These are phyloP conservation scores for Neurospora terricola DNA, from an alignment of 495 filamentous ascomycete species.

Conservation along the genomic window DNA sequence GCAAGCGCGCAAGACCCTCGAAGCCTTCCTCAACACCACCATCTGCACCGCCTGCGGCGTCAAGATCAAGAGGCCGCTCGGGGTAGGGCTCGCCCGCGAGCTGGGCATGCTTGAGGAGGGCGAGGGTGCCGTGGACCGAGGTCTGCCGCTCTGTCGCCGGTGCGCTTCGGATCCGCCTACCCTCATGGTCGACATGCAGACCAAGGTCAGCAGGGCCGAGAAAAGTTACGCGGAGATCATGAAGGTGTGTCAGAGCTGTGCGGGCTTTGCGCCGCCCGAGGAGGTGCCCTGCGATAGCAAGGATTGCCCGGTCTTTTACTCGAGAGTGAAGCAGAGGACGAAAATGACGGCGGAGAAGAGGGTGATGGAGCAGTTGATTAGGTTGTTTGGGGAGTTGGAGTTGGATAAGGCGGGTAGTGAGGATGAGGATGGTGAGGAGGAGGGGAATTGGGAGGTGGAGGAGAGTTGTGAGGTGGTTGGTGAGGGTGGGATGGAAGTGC, in stretches of 20 bases:
- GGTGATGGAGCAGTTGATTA: slow-evolving; percentile 46
- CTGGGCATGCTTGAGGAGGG: background rate
- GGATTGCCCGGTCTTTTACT: slow-evolving; percentile 92
- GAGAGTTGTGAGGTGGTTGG: background rate
- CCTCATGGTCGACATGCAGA: slow-evolving; percentile 52
- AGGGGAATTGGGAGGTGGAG: background rate
- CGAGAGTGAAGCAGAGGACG: slow-evolving; percentile 59
- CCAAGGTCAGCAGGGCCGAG: slow-evolving; percentile 52
- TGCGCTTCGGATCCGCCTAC: slow-evolving; percentile 49
- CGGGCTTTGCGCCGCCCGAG: slow-evolving; percentile 59
- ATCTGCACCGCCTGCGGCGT: slow-evolving; percentile 68
- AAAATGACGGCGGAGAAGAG: slow-evolving; percentile 48
- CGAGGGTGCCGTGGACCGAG: background rate
- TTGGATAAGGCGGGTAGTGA: slow-evolving; percentile 27
- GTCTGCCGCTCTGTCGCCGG: slow-evolving; percentile 43
- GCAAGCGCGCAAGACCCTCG: slow-evolving; percentile 54
- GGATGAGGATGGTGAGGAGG: background rate
- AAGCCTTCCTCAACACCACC: slow-evolving; percentile 76
- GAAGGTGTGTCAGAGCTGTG: slow-evolving; percentile 73
- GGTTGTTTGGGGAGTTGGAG: slow-evolving; percentile 39
- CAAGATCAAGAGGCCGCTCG: slow-evolving; percentile 39
- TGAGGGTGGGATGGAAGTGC: background rate
- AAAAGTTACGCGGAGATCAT: slow-evolving; percentile 55
- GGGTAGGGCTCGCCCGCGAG: background rate
- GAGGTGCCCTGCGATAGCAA: slow-evolving; percentile 76